Conservation (phyloP, 1,284 basidiomycete genomes). For the Clitocybe nebularis region DNA sequence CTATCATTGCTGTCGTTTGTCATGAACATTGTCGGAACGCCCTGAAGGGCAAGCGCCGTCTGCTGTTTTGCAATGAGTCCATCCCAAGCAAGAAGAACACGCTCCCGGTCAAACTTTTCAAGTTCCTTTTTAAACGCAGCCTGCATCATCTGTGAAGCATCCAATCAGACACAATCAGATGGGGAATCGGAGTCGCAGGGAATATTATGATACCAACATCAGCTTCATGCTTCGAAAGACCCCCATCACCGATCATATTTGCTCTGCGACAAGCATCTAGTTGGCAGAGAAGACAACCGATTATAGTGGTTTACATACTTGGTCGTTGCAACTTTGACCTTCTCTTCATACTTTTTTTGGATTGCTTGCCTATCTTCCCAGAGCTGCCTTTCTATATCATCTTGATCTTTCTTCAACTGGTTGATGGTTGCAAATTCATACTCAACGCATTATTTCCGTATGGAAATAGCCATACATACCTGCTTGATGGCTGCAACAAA, state of each 20-base stretch:
- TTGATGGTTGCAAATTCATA: too few relatives aligned
- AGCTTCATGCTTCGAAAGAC: constrained; percentile 63
- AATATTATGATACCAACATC: constrained; percentile 41
- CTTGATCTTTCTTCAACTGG: constrained; percentile 64
- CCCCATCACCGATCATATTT: constrained; percentile 52
- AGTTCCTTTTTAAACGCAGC: constrained; percentile 61
- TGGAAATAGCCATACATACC: constrained; percentile 32
- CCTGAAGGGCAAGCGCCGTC: constrained; percentile 48
- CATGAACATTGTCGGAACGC: constrained; percentile 68
- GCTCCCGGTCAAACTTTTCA: constrained; percentile 58
- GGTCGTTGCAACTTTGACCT: constrained; percentile 57
- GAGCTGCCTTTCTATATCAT: constrained; percentile 57
- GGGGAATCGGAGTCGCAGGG: neutral
- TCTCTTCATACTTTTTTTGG: constrained; percentile 61
- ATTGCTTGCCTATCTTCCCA: constrained; percentile 62
- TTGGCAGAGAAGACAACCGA: constrained; percentile 1
- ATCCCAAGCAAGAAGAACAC: constrained; percentile 70
- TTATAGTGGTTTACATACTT: constrained; percentile 49
- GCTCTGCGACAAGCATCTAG: constrained; percentile 36
- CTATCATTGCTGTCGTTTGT: constrained; percentile 43
- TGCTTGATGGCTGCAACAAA: constrained; percentile 46
- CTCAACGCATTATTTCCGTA: constrained; percentile 9
- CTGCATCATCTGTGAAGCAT: constrained; percentile 47
- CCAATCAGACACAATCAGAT: constrained; percentile 2
- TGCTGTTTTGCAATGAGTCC: constrained; percentile 69